phyloP scores from a whole-genome alignment of 306 rosid genomes.

The Datisca glomerata region DNA sequence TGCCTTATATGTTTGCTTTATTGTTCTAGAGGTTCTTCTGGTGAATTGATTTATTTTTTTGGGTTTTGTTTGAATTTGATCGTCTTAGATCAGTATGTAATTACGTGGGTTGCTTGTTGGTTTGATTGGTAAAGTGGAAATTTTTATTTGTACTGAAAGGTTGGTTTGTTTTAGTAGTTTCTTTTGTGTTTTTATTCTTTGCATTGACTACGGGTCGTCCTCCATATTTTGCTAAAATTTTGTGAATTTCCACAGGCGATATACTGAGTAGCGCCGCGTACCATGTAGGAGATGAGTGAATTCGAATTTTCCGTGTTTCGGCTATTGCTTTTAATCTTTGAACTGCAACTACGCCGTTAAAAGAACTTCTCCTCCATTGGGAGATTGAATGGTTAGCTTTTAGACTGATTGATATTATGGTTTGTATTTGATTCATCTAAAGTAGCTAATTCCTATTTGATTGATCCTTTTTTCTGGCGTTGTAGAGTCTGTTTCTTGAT shows the following conservation, averaged over 20 bases:
- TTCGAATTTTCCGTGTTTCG: constrained; percentile 1
- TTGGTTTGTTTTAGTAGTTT: too few species aligned
- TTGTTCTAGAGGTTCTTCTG: too few species aligned
- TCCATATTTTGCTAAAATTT: neutral
- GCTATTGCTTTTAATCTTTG: neutral
- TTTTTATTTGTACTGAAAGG: too few species aligned
- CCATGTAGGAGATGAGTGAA: neutral
- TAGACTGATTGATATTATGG: too few species aligned
- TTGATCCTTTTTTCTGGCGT: too few species aligned
- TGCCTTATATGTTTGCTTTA: constrained; percentile 7
- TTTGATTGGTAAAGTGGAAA: neutral
- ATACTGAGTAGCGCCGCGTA: neutral
- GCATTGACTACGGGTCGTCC: neutral
- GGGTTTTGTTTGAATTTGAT: neutral
- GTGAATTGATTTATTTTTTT: neutral
- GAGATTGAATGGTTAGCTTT: too few species aligned
- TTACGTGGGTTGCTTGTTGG: neutral
- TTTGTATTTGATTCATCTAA: too few species aligned
- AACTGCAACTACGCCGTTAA: constrained; percentile 1
- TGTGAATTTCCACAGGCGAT: neutral
- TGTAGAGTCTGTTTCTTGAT: too few species aligned
- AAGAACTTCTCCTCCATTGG: too few species aligned
- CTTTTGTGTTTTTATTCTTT: neutral
- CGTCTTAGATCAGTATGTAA: neutral
- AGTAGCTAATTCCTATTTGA: too few species aligned